Evolutionary conservation across 495 filamentous ascomycete species (phyloP).

Genomic region (Aspergillus hancockii): DNA sequence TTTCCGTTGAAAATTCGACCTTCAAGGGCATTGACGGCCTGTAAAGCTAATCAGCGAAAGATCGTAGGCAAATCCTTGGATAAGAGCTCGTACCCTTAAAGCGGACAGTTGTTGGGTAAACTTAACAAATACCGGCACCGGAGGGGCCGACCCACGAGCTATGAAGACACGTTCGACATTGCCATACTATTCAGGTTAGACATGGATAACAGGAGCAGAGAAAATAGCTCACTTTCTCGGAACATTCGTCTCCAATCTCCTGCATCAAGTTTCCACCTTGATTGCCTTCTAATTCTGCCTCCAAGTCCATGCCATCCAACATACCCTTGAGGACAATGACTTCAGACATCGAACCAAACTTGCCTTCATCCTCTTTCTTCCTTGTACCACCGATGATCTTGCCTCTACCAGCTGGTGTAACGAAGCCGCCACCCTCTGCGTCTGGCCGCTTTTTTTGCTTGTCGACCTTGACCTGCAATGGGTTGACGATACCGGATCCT

Average conservation of each 20-base stretch:
- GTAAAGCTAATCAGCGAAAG: conserved; percentile 12
- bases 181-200: conserved; percentile 62
- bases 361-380: conserved; percentile 51
- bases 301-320: conserved; percentile 77
- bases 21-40: conserved; percentile 87
- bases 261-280: conserved; percentile 68
- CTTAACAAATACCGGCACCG: conserved; percentile 80
- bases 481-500: conserved; percentile 76
- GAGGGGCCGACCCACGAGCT: conserved; percentile 50
- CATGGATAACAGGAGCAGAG: background rate
- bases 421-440: conserved; percentile 77
- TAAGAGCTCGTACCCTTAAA: conserved; percentile 61
- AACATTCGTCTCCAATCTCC: conserved; percentile 93
- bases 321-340: conserved; percentile 80
- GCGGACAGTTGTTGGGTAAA: conserved; percentile 82
- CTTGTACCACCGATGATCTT: conserved; percentile 74
- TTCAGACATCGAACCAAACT: conserved; percentile 73
- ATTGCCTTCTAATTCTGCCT: conserved; percentile 59
- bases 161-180: conserved; percentile 82
- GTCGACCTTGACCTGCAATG: conserved; percentile 78
- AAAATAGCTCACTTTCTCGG: conserved; percentile 60
- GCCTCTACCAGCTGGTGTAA: conserved; percentile 65
- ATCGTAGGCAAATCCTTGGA: background rate
- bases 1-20: conserved; percentile 87
- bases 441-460: conserved; percentile 78